phyloP scores from a whole-genome alignment of 1,284 basidiomycete species.

The Mycosarcoma mackinlayi region DNA sequence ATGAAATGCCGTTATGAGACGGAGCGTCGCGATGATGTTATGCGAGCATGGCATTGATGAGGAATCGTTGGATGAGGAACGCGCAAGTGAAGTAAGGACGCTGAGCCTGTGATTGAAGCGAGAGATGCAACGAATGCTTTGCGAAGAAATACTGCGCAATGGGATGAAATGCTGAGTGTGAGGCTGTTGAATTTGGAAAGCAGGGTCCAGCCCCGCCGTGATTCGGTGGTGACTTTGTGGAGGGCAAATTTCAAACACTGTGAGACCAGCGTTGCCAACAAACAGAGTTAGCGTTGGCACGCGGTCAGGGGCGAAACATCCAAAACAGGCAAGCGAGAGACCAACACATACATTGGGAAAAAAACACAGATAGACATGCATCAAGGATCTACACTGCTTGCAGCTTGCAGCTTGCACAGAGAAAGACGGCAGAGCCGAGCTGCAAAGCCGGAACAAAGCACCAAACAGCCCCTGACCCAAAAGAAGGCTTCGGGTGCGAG shows the following conservation, averaged over 20 bases:
- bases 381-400: conserved; percentile 2
- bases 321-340: conserved; percentile 10
- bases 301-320: conserved; percentile 14
- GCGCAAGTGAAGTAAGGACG: no score
- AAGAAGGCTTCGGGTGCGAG: conserved; percentile 1
- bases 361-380: conserved; percentile 1
- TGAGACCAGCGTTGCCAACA: no score
- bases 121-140: no score
- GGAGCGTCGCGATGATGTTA: neutral
- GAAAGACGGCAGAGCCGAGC: conserved; percentile 3
- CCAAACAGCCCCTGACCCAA: conserved; percentile 13
- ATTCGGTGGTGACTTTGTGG: no score
- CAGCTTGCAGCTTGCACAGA: conserved; percentile 12
- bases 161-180: conserved; percentile 1
- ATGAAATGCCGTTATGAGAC: no score
- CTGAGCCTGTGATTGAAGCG: no score
- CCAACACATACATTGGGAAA: conserved; percentile 38
- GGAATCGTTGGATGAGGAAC: no score
- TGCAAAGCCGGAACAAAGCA: neutral
- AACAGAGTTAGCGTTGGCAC: neutral
- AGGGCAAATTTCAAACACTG: no score
- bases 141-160: no score
- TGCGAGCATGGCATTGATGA: neutral
- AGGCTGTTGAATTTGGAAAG: no score
- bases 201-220: neutral